Percentiles rank a stretch among this genome's conserved stretches.
Conservation (phyloP, 1,284 basidiomycete species). For the Leccinum subrobustum region DNA sequence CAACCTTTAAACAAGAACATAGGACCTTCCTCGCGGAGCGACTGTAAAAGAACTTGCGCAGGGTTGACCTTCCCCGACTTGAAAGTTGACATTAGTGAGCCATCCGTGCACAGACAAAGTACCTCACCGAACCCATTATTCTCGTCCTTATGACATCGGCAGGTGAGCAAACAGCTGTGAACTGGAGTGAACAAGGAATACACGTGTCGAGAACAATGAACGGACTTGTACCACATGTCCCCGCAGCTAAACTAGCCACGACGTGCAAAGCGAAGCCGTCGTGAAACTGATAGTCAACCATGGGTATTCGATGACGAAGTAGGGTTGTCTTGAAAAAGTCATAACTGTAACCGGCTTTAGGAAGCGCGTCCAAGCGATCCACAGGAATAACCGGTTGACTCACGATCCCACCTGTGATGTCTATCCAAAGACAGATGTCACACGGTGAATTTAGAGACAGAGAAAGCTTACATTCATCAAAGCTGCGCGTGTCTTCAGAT, state of each 20-base stretch:
- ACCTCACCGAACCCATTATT: constrained; percentile 68
- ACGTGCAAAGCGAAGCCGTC: constrained; percentile 70
- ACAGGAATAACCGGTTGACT: constrained; percentile 36
- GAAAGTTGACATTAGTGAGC: constrained; percentile 4
- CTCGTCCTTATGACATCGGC: constrained; percentile 84
- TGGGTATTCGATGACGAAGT: constrained; percentile 51
- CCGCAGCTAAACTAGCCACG: constrained; percentile 65
- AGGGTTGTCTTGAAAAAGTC: constrained; percentile 81
- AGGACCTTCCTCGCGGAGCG: constrained; percentile 73
- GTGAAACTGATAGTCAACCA: constrained; percentile 65
- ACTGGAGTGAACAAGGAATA: constrained; percentile 10
- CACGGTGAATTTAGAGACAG: not conserved
- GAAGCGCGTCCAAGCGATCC: constrained; percentile 1
- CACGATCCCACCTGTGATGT: constrained; percentile 87
- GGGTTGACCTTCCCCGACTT: constrained; percentile 50
- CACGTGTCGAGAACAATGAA: constrained; percentile 36
- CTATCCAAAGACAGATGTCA: constrained; percentile 36
- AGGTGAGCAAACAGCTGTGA: constrained; percentile 79
- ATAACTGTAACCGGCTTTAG: constrained; percentile 52
- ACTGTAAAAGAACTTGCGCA: constrained; percentile 51
- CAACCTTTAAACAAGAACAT: constrained; percentile 88
- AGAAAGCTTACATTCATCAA: constrained; percentile 75
- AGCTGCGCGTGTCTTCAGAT: constrained; percentile 61
- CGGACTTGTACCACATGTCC: constrained; percentile 86
- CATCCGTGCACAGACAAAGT: not conserved